Evolutionary conservation across 805 yeast species (phyloP).

Genomic region (Saccharomycopsis sp.): DNA sequence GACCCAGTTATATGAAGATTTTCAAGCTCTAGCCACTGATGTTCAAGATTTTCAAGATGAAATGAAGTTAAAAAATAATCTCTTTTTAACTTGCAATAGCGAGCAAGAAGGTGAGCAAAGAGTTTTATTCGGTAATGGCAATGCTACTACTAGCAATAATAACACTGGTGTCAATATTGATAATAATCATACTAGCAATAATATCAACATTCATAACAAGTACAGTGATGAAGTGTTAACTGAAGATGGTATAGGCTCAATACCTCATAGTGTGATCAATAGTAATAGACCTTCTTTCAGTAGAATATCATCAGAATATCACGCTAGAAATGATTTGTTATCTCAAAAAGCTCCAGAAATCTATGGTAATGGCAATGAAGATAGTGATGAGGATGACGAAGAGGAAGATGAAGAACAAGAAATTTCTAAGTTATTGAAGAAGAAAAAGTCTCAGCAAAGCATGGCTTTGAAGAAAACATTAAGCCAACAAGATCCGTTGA

Average conservation of each 20-base stretch:
- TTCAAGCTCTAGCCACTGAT: constrained; percentile 48
- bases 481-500: neutral
- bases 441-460: constrained; percentile 1
- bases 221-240: no score
- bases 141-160: no score
- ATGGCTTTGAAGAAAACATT: neutral
- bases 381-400: constrained; percentile 15
- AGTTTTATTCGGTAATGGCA: neutral
- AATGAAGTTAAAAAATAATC: constrained; percentile 21
- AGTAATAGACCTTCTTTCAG: constrained; percentile 5
- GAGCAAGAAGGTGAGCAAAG: neutral
- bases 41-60: constrained; percentile 36
- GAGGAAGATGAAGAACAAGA: constrained; percentile 3
- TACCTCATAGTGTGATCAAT: neutral
- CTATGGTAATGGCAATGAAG: constrained; percentile 15
- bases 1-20: constrained; percentile 38
- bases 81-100: neutral
- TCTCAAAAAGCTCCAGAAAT: constrained; percentile 15
- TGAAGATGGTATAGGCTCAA: no score
- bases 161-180: neutral
- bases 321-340: constrained; percentile 12
- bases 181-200: no score
- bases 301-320: constrained; percentile 6
- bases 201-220: no score
- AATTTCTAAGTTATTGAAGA: neutral